A percentile compares a stretch with the other conserved stretches of the same genome.
These are phyloP conservation scores for Boletus sp. DNA, from an alignment of 768 basidiomycete genomes.

Conservation along the genomic window DNA sequence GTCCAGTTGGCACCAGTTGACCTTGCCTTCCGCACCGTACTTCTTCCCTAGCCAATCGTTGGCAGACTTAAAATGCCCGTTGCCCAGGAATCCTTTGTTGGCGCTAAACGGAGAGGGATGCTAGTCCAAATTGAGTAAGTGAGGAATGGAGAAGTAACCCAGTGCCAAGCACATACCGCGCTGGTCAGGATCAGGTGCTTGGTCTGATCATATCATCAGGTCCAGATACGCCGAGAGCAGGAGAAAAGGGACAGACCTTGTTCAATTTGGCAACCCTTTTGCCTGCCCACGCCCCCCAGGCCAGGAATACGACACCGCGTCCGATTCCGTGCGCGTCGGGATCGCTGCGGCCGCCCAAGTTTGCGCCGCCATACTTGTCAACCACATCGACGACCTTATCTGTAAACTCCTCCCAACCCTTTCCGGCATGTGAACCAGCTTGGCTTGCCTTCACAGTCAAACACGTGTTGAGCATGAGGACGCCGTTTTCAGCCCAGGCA, in stretches of 20 bases:
- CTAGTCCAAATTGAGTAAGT: constrained; percentile 40
- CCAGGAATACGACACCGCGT: constrained; percentile 81
- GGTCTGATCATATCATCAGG: constrained; percentile 41
- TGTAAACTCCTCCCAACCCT: constrained; percentile 92
- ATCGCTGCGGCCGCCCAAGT: constrained; percentile 42
- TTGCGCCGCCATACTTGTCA: constrained; percentile 72
- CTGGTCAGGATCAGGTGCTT: constrained; percentile 81
- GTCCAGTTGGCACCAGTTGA: constrained; percentile 69
- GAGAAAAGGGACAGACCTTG: constrained; percentile 46
- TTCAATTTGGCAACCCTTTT: constrained; percentile 78
- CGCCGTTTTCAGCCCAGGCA: constrained; percentile 81
- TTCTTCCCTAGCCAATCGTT: constrained; percentile 83
- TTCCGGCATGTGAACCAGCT: constrained; percentile 79
- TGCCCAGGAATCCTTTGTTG: constrained; percentile 79
- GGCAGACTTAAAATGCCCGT: constrained; percentile 83
- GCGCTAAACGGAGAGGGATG: constrained; percentile 87
- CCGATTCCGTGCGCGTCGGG: constrained; percentile 50
- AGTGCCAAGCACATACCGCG: constrained; percentile 49
- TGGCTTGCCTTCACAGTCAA: constrained; percentile 77
- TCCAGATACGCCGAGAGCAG: constrained; percentile 12
- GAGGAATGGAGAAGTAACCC: constrained; percentile 18
- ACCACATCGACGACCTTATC: constrained; percentile 77
- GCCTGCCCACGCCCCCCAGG: constrained; percentile 87
- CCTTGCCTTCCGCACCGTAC: constrained; percentile 68
- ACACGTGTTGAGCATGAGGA: constrained; percentile 89